Conservation (phyloP, 345 rosid genomes). For the Aquilaria malaccensis region DNA sequence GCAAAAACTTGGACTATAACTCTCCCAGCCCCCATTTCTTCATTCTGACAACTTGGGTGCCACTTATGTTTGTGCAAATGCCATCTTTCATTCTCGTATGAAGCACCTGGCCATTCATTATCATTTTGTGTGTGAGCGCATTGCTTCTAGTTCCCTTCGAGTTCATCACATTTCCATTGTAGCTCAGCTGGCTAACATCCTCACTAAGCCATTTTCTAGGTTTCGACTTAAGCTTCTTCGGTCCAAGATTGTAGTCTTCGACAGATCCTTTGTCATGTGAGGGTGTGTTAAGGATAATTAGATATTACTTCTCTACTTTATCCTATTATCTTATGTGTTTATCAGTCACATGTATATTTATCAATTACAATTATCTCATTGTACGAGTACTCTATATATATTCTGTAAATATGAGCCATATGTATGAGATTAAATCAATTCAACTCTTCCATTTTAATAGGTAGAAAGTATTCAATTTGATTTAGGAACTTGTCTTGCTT, state of each 20-base stretch:
- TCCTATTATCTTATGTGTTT: no score
- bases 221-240: neutral
- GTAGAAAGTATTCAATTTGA: no score
- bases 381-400: no score
- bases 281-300: neutral
- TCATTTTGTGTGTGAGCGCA: neutral
- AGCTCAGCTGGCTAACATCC: no score
- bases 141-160: neutral
- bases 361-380: no score
- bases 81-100: neutral
- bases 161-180: neutral
- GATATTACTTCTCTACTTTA: no score
- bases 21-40: neutral
- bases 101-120: no score
- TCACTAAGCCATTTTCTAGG: neutral
- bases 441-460: no score
- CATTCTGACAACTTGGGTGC: neutral
- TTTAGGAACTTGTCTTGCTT: no score
- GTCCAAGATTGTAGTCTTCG: neutral
- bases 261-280: neutral
- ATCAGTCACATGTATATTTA: no score
- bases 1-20: neutral
- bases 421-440: no score
- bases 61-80: neutral
- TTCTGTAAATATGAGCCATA: no score